Evolutionary conservation across 2,329 filamentous ascomycete genomes (phyloP).

Genomic region (Paecilomyces fulvus): DNA sequence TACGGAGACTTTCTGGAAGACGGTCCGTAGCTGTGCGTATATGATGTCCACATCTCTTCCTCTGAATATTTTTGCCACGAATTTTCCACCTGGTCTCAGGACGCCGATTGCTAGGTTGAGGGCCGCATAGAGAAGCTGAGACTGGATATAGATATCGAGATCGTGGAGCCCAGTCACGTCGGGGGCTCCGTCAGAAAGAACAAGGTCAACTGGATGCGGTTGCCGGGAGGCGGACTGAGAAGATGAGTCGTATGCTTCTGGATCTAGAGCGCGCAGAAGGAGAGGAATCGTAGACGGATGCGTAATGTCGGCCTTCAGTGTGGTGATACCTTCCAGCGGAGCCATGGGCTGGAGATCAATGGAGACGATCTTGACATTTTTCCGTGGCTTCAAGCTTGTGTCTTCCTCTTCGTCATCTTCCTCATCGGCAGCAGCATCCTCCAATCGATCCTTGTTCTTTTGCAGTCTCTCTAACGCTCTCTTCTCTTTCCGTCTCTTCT

Average conservation of each 20-base stretch:
- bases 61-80: constrained; percentile 96
- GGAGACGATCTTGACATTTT: constrained; percentile 85
- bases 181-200: constrained; percentile 89
- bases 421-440: constrained; percentile 19
- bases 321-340: constrained; percentile 84
- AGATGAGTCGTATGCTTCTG: constrained; percentile 48
- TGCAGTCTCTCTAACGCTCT: constrained; percentile 16
- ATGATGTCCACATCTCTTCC: constrained; percentile 92
- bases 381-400: constrained; percentile 39
- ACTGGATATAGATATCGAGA: constrained; percentile 96
- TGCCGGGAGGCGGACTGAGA: constrained; percentile 39
- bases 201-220: constrained; percentile 77
- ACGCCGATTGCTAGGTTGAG: constrained; percentile 91
- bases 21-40: constrained; percentile 85
- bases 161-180: constrained; percentile 96
- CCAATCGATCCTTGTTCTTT: constrained; percentile 4
- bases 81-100: constrained; percentile 83
- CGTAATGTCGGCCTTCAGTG: constrained; percentile 89
- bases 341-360: constrained; percentile 96
- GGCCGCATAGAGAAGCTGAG: constrained; percentile 86
- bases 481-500: constrained; percentile 60
- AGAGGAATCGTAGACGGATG: constrained; percentile 91
- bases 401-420: constrained; percentile 19
- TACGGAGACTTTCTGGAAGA: constrained; percentile 79
- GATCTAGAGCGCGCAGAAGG: constrained; percentile 74